These are phyloP conservation scores for Sutorius eximius DNA, from an alignment of 1,284 basidiomycete species.

Conservation along the genomic window DNA sequence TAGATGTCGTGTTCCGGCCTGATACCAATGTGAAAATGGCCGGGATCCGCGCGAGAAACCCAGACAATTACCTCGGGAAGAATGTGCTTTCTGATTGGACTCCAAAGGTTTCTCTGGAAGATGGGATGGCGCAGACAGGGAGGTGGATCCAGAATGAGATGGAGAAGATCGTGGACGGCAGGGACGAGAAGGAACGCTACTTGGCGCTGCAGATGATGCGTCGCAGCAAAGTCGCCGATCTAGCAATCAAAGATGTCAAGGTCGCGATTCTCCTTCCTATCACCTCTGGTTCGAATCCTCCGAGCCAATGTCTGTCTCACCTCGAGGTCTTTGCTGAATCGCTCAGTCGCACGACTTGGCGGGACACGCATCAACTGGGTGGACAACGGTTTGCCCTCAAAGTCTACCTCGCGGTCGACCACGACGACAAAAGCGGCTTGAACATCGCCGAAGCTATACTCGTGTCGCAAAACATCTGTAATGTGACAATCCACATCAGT, in stretches of 20 bases:
- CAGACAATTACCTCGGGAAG: slow-evolving; percentile 45
- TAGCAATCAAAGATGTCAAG: slow-evolving; percentile 37
- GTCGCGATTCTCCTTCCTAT: slow-evolving; percentile 59
- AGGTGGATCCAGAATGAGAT: slow-evolving; percentile 49
- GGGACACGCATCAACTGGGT: slow-evolving; percentile 40
- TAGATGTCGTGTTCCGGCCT: slow-evolving; percentile 33
- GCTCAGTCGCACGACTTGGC: slow-evolving; percentile 45
- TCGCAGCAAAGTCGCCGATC: slow-evolving; percentile 40
- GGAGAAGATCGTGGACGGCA: slow-evolving; percentile 17
- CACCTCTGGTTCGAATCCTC: slow-evolving; percentile 45
- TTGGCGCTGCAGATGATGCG: slow-evolving; percentile 25
- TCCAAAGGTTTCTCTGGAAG: slow-evolving; percentile 40
- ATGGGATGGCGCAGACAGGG: slow-evolving; percentile 47
- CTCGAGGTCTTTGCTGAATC: slow-evolving; percentile 46
- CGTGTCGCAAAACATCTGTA: slow-evolving; percentile 35
- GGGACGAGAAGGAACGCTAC: slow-evolving; percentile 8
- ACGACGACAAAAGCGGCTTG: slow-evolving; percentile 30
- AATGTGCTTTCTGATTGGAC: slow-evolving; percentile 42
- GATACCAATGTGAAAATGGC: slow-evolving; percentile 36
- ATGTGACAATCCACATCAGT: slow-evolving; percentile 40
- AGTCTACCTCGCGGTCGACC: slow-evolving; percentile 56
- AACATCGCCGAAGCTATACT: slow-evolving; percentile 43
- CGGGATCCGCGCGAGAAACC: slow-evolving; percentile 54
- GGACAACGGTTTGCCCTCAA: slow-evolving; percentile 37
- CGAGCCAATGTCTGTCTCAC: slow-evolving; percentile 41